Evolutionary conservation across 352 stramenopile species (phyloP).

Genomic region (Globisporangium apiculatum): DNA sequence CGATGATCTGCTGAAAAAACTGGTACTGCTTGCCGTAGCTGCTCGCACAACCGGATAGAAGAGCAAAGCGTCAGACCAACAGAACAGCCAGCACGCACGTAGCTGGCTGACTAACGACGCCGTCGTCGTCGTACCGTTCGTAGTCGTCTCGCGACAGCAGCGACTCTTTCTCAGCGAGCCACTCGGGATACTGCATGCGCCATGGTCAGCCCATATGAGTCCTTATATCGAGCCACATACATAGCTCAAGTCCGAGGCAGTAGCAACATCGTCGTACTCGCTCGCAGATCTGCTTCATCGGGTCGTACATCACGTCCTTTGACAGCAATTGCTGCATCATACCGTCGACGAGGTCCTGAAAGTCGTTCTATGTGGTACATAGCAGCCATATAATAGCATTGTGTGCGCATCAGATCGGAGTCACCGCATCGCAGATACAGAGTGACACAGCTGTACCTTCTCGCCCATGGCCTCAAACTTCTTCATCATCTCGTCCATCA

Average conservation of each 20-base stretch:
- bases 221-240: too few species aligned
- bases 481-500: slow-evolving; percentile 95
- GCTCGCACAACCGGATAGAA: background rate
- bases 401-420: too few species aligned
- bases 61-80: background rate
- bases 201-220: too few species aligned
- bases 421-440: background rate
- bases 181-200: slow-evolving; percentile 89
- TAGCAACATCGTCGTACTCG: slow-evolving; percentile 26
- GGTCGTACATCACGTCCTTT: slow-evolving; percentile 99
- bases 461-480: slow-evolving; percentile 94
- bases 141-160: slow-evolving; percentile 91
- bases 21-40: slow-evolving; percentile 96
- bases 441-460: slow-evolving; percentile 49
- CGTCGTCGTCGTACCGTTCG: slow-evolving; percentile 31
- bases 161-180: slow-evolving; percentile 91
- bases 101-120: too few species aligned
- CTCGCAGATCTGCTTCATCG: slow-evolving; percentile 94
- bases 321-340: slow-evolving; percentile 98
- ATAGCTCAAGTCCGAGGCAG: too few species aligned
- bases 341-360: slow-evolving; percentile 93
- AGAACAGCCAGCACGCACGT: too few species aligned
- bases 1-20: slow-evolving; percentile 95
- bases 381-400: too few species aligned
- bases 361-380: slow-evolving; percentile 49